phyloP scores from a whole-genome alignment of 164 flowering plant species.

The Protea cynaroides region DNA sequence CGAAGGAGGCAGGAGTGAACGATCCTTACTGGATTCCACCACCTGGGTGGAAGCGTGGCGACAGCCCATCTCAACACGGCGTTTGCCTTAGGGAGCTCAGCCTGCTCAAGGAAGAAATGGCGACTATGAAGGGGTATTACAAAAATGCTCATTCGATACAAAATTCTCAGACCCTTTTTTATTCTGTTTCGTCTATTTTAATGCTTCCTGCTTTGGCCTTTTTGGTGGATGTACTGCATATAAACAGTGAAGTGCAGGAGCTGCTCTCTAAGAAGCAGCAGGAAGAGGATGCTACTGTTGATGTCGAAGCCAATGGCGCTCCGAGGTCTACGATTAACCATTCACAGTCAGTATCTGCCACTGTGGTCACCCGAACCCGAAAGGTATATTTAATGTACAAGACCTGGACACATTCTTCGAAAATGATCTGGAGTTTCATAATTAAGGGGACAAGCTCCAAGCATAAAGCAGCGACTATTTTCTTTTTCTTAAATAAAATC shows the following conservation, averaged over 20 bases:
- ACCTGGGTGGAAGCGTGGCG: slow-evolving; percentile 79
- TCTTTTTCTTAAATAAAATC: too few relatives aligned
- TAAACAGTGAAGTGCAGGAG: slow-evolving; percentile 30
- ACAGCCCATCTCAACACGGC: slow-evolving; percentile 54
- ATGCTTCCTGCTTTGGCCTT: neutral
- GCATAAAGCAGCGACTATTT: too few relatives aligned
- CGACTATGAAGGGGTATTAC: slow-evolving; percentile 43
- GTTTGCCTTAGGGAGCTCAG: slow-evolving; percentile 51
- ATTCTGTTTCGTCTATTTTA: too few relatives aligned
- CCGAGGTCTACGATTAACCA: too few relatives aligned
- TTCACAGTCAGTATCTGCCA: neutral
- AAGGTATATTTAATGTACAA: too few relatives aligned
- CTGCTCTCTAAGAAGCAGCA: slow-evolving; percentile 23
- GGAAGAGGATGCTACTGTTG: slow-evolving; percentile 7
- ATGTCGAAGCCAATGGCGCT: neutral
- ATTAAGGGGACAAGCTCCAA: too few relatives aligned
- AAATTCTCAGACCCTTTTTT: too few relatives aligned
- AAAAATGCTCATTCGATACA: too few relatives aligned
- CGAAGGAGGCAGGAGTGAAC: slow-evolving; percentile 70
- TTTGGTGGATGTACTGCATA: neutral
- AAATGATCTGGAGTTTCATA: neutral
- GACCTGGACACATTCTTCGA: too few relatives aligned
- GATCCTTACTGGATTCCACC: slow-evolving; percentile 92
- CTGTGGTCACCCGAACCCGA: neutral
- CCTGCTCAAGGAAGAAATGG: slow-evolving; percentile 43